Evolutionary conservation across 768 basidiomycete genomes (phyloP).

Genomic region (Russula dissimulans): DNA sequence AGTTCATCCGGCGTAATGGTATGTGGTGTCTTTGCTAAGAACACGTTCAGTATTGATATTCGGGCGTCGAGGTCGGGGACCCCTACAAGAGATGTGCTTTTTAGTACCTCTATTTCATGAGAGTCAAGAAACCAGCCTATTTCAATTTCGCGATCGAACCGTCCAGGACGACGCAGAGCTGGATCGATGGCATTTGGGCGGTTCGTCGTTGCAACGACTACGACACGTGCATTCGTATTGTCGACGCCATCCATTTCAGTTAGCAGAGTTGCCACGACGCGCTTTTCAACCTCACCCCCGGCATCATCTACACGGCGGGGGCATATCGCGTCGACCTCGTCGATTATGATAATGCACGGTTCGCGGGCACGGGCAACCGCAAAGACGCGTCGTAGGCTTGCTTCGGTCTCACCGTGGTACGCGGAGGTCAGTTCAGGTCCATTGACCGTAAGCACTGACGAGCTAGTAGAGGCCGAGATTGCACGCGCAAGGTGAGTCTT

Average conservation of each 20-base stretch:
- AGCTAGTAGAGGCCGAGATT: conserved; percentile 79
- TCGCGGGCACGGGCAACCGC: conserved; percentile 69
- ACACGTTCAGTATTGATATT: conserved; percentile 75
- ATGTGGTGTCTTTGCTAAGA: conserved; percentile 76
- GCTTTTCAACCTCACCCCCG: conserved; percentile 90
- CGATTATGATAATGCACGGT: conserved; percentile 90
- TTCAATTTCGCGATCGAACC: conserved; percentile 93
- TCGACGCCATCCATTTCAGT: conserved; percentile 93
- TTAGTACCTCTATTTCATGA: not conserved
- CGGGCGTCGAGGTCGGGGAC: conserved; percentile 85
- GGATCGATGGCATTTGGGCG: conserved; percentile 94
- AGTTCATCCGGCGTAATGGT: conserved; percentile 53
- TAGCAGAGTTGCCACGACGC: conserved; percentile 90
- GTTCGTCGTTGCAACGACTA: conserved; percentile 95
- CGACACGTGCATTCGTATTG: conserved; percentile 51
- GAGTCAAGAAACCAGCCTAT: conserved; percentile 48
- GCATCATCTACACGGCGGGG: conserved; percentile 83
- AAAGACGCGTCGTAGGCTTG: conserved; percentile 83
- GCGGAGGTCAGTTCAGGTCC: conserved; percentile 93
- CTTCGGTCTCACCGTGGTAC: conserved; percentile 96
- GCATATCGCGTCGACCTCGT: conserved; percentile 93
- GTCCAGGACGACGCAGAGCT: conserved; percentile 77
- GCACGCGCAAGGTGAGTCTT: conserved; percentile 95
- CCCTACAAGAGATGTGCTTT: conserved; percentile 36
- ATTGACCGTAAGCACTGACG: conserved; percentile 87